These are phyloP conservation scores for Entomortierella parvispora DNA, from an alignment of 192 early-diverging fungal species.

Conservation along the genomic window DNA sequence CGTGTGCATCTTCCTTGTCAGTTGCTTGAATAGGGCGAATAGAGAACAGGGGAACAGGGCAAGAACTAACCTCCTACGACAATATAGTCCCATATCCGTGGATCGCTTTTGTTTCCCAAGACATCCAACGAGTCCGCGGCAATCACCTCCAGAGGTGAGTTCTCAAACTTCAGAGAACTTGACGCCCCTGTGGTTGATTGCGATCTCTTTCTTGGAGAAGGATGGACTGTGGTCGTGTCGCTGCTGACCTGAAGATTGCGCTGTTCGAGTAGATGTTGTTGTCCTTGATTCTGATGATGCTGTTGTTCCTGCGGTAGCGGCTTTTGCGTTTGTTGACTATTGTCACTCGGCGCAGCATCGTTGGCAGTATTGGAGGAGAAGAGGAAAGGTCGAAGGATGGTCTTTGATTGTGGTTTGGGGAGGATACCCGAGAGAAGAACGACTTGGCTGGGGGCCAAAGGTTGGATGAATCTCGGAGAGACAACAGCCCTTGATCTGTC, in stretches of 20 bases:
- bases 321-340: background rate
- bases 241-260: too few relatives aligned
- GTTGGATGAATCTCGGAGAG: too few relatives aligned
- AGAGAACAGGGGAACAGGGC: background rate
- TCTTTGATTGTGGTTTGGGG: too few relatives aligned
- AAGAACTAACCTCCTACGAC: conserved; percentile 31
- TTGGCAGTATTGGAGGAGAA: background rate
- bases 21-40: background rate
- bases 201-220: too few relatives aligned
- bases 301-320: background rate
- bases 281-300: background rate
- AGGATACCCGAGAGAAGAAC: too few relatives aligned
- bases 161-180: background rate
- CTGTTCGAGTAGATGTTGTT: background rate
- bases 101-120: conserved; percentile 14
- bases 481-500: too few relatives aligned
- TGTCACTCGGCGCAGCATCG: background rate
- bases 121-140: conserved; percentile 14
- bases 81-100: conserved; percentile 46
- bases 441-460: too few relatives aligned
- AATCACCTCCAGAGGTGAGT: conserved; percentile 1
- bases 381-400: background rate
- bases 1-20: background rate
- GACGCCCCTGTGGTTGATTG: too few relatives aligned
- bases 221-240: too few relatives aligned